phyloP scores from a whole-genome alignment of 140 eudicot species.

The Cichorium intybus region DNA sequence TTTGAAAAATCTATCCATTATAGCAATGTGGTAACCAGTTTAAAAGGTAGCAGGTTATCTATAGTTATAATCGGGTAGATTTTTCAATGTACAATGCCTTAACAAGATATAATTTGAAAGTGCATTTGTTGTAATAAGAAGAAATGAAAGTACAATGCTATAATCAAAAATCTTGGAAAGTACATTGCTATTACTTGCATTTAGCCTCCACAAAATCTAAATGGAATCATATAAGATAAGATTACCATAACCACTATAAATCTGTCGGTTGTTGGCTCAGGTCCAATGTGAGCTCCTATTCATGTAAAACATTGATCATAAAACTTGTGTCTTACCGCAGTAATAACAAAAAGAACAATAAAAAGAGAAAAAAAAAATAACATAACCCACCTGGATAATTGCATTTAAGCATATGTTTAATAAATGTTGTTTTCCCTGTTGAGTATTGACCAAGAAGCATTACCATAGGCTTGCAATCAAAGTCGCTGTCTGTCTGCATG shows the following conservation, averaged over 20 bases:
- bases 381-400: constrained; percentile 62
- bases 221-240: background rate
- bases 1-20: too few relatives aligned
- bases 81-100: too few relatives aligned
- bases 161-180: background rate
- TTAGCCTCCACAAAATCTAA: background rate
- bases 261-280: constrained; percentile 85
- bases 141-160: too few relatives aligned
- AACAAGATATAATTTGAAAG: too few relatives aligned
- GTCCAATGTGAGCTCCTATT: constrained; percentile 85
- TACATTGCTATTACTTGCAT: background rate
- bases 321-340: background rate
- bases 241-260: constrained; percentile 79
- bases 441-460: constrained; percentile 92
- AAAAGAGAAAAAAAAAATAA: background rate
- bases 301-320: background rate
- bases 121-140: too few relatives aligned
- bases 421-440: constrained; percentile 82
- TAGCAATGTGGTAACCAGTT: too few relatives aligned
- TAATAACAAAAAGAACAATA: background rate
- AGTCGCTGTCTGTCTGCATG: constrained; percentile 61
- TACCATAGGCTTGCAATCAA: constrained; percentile 84
- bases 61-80: too few relatives aligned
- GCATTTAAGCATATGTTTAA: constrained; percentile 62
- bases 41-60: too few relatives aligned